A percentile compares a stretch with the other conserved stretches of the same genome.
phyloP scores from a whole-genome alignment of 306 rosid genomes.

The Pyrus betulifolia region DNA sequence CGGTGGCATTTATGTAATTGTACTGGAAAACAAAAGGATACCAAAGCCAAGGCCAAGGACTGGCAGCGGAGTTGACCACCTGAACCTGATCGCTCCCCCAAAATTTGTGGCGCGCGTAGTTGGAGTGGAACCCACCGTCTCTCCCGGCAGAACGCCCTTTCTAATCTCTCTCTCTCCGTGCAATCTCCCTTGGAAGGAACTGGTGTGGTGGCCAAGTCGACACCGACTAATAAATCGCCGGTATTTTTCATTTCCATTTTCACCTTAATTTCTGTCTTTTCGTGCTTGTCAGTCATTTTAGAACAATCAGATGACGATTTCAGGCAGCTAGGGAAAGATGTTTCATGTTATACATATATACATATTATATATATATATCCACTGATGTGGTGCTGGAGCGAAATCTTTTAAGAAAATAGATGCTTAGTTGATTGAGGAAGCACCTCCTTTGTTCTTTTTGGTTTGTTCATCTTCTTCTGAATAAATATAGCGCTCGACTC shows the following conservation, averaged over 20 bases:
- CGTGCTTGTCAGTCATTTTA: background rate
- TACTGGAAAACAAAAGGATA: no score
- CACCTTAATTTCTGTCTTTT: background rate
- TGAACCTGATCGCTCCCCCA: background rate
- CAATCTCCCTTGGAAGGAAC: background rate
- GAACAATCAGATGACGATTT: conserved; percentile 2
- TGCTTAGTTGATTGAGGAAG: background rate
- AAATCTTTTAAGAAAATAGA: background rate
- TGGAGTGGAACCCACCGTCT: background rate
- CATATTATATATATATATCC: no score
- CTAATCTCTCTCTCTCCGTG: background rate
- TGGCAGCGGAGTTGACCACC: background rate
- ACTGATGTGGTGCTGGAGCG: no score
- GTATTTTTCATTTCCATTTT: background rate
- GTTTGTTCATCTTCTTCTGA: background rate
- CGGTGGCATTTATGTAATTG: background rate
- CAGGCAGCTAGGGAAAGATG: background rate
- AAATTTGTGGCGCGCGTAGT: background rate
- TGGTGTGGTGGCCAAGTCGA: background rate
- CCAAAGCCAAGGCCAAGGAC: no score
- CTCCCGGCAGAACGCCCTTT: background rate
- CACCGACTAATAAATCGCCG: background rate
- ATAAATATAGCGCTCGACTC: background rate
- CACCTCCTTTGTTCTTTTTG: background rate
- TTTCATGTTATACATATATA: no score